phyloP scores from a whole-genome alignment of 2,329 filamentous ascomycete species.

The Alternaria sp. region DNA sequence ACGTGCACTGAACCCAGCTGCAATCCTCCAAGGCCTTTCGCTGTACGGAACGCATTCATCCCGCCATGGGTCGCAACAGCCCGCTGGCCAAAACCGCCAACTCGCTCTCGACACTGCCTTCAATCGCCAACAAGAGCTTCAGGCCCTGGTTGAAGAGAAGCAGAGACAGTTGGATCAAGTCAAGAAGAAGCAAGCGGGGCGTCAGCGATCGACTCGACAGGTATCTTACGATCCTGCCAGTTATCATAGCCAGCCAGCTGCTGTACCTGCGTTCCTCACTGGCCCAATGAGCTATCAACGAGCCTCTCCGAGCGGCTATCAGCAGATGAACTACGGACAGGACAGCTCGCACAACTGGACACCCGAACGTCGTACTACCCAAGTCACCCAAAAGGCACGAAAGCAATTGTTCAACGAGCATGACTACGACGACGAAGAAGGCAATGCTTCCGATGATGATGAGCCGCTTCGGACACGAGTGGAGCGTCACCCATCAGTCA shows the following conservation, averaged over 20 bases:
- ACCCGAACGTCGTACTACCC: neutral
- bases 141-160: neutral
- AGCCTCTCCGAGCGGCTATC: neutral
- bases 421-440: neutral
- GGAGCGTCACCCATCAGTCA: conserved; percentile 10
- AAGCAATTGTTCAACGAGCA: neutral
- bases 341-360: neutral
- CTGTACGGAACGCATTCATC: neutral
- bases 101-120: neutral
- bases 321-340: neutral
- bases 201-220: neutral
- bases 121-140: neutral
- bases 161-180: neutral
- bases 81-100: neutral
- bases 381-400: neutral
- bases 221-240: neutral
- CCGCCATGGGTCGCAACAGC: neutral
- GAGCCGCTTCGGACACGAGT: conserved; percentile 22
- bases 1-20: neutral
- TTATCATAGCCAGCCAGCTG: neutral
- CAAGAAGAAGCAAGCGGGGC: neutral
- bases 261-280: neutral
- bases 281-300: conserved; percentile 5
- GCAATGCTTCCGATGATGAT: conserved; percentile 21
- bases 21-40: neutral